Conservation (phyloP, 306 rosid species). For the Pueraria montana region DNA sequence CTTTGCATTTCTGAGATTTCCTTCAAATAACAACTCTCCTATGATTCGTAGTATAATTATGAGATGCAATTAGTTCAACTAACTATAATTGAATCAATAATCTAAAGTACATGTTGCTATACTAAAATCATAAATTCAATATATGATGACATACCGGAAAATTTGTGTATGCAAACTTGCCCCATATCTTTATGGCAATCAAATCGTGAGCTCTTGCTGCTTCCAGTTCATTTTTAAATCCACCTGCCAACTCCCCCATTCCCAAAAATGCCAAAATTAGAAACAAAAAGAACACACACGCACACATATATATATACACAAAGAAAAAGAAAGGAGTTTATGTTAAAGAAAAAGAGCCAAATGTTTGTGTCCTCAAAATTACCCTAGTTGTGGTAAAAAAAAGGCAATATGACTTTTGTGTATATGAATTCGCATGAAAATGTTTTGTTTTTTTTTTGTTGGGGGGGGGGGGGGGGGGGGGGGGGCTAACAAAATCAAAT, state of each 20-base stretch:
- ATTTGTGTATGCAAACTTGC: constrained; percentile 42
- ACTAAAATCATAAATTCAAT: neutral
- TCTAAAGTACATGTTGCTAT: neutral
- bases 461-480: too few relatives aligned
- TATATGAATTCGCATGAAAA: neutral
- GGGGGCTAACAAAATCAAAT: neutral
- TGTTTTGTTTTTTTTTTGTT: too few relatives aligned
- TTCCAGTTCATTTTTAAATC: constrained; percentile 42
- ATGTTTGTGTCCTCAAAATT: neutral
- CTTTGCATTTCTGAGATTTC: neutral
- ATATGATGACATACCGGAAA: constrained; percentile 50
- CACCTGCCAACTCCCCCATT: constrained; percentile 32
- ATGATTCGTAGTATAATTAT: neutral
- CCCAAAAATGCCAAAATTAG: neutral
- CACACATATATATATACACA: neutral
- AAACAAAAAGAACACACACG: neutral
- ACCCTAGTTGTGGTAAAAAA: neutral
- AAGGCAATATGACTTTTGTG: too few relatives aligned
- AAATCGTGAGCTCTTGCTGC: constrained; percentile 63
- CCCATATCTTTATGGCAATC: constrained; percentile 61
- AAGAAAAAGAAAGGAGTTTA: neutral
- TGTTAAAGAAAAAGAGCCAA: neutral
- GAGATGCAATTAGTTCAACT: neutral
- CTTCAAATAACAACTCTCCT: constrained; percentile 5
- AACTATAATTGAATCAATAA: neutral